Percentiles rank a stretch among this genome's conserved stretches.
Evolutionary conservation across 2,329 filamentous ascomycete genomes (phyloP).

Genomic region (Aspergillus brunneoviolaceus): DNA sequence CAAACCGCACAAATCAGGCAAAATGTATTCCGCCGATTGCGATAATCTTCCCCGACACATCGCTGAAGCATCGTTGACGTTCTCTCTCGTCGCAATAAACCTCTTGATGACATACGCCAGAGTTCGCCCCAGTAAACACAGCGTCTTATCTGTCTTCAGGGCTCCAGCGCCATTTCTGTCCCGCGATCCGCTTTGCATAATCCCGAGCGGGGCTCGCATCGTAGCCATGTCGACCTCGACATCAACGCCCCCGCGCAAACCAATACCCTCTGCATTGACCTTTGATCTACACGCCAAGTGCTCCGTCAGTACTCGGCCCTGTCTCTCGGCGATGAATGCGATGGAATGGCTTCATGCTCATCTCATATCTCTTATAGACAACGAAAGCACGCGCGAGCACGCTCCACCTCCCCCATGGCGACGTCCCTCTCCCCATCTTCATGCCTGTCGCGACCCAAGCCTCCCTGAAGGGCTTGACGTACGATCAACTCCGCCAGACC

Average conservation of each 20-base stretch:
- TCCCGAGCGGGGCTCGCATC: constrained; percentile 15
- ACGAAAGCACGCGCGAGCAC: constrained; percentile 90
- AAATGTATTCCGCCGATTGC: constrained; percentile 6
- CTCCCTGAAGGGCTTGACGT: constrained; percentile 90
- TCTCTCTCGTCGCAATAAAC: background rate
- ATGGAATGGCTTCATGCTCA: constrained; percentile 1
- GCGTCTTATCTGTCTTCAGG: background rate
- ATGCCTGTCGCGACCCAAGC: constrained; percentile 99
- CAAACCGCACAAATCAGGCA: constrained; percentile 19
- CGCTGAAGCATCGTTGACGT: background rate
- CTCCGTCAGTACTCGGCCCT: constrained; percentile 60
- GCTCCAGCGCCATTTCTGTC: background rate
- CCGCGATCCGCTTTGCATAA: background rate
- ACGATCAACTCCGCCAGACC: constrained; percentile 85
- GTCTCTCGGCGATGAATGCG: no score
- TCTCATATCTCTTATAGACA: constrained; percentile 57
- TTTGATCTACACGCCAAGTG: constrained; percentile 78
- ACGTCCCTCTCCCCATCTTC: constrained; percentile 87
- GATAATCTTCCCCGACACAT: constrained; percentile 5
- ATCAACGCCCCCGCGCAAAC: constrained; percentile 23
- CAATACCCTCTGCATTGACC: constrained; percentile 63
- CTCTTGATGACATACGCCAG: constrained; percentile 14
- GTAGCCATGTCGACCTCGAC: constrained; percentile 33
- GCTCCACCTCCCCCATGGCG: constrained; percentile 85
- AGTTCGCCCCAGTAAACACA: background rate